Conservation (phyloP, 2,329 filamentous ascomycete species). For the Fusarium falciforme region DNA sequence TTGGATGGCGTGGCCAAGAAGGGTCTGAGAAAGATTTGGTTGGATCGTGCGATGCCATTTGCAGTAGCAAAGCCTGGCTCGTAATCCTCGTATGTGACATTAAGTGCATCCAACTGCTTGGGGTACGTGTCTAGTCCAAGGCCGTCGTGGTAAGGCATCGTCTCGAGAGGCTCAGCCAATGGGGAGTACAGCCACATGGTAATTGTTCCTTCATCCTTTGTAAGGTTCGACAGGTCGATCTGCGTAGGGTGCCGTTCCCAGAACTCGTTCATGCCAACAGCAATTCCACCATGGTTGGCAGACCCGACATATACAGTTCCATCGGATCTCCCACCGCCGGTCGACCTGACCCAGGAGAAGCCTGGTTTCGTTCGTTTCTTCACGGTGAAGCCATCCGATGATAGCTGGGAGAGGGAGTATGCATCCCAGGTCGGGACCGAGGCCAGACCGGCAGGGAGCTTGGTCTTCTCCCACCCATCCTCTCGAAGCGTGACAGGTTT, state of each 20-base stretch:
- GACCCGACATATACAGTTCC: conserved; percentile 69
- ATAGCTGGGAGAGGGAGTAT: conserved; percentile 66
- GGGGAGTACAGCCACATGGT: conserved; percentile 72
- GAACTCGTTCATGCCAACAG: conserved; percentile 67
- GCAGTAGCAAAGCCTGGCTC: conserved; percentile 66
- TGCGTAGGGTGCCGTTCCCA: conserved; percentile 72
- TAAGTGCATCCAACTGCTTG: conserved; percentile 68
- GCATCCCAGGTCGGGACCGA: conserved; percentile 68
- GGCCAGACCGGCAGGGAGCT: conserved; percentile 57
- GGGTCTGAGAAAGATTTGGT: conserved; percentile 60
- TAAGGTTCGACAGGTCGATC: conserved; percentile 64
- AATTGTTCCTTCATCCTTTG: conserved; percentile 60
- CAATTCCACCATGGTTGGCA: conserved; percentile 66
- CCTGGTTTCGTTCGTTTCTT: conserved; percentile 69
- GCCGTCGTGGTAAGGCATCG: conserved; percentile 68
- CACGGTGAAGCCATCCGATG: conserved; percentile 68
- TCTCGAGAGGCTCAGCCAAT: conserved; percentile 64
- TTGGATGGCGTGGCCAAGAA: conserved; percentile 63
- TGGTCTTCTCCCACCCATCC: conserved; percentile 20
- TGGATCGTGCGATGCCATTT: conserved; percentile 68
- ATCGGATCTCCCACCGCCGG: conserved; percentile 64
- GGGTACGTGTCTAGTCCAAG: conserved; percentile 65
- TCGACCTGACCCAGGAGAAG: conserved; percentile 67
- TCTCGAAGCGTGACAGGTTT: conserved; percentile 43
- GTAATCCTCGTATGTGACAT: conserved; percentile 73